Conservation (phyloP, 2,329 filamentous ascomycete genomes). For the Grosmannia clavigera region DNA sequence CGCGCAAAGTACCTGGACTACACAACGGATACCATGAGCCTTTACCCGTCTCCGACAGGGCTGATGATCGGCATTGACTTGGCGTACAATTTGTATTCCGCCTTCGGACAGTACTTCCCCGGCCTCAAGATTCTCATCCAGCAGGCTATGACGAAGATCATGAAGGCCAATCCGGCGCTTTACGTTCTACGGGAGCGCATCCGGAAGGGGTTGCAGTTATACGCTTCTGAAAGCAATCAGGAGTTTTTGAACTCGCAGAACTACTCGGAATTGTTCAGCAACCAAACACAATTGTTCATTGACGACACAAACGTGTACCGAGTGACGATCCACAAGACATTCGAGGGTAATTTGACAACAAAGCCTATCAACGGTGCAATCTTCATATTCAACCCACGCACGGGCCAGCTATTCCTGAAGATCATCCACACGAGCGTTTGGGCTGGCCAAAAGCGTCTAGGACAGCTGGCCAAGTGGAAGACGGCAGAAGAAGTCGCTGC, state of each 20-base stretch:
- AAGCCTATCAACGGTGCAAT: slow-evolving; percentile 99
- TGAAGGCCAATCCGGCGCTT: slow-evolving; percentile 96
- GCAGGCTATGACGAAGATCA: slow-evolving; percentile 98
- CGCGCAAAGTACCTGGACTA: slow-evolving; percentile 98
- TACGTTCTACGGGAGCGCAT: slow-evolving; percentile 97
- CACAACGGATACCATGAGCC: slow-evolving; percentile 96
- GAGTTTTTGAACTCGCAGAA: slow-evolving; percentile 99
- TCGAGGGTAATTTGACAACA: slow-evolving; percentile 96
- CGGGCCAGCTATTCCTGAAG: slow-evolving; percentile 94
- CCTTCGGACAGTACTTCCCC: slow-evolving; percentile 97
- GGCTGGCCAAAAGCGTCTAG: slow-evolving; percentile 98
- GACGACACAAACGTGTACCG: slow-evolving; percentile 99
- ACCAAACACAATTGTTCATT: slow-evolving; percentile 97
- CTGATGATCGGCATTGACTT: slow-evolving; percentile 97
- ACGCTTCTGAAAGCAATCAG: slow-evolving; percentile 96
- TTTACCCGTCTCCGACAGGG: slow-evolving; percentile 93
- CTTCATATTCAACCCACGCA: slow-evolving; percentile 99
- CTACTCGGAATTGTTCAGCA: slow-evolving; percentile 97
- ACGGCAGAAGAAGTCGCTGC: slow-evolving; percentile 99
- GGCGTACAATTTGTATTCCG: slow-evolving; percentile 96
- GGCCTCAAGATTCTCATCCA: slow-evolving; percentile 90
- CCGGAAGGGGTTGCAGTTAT: slow-evolving; percentile 92
- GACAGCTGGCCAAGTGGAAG: slow-evolving; percentile 98
- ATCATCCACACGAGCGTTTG: slow-evolving; percentile 99
- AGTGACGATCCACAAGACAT: slow-evolving; percentile 99